Evolutionary conservation across 2,329 filamentous ascomycete species (phyloP).

Genomic region (Aspergillus flavus): DNA sequence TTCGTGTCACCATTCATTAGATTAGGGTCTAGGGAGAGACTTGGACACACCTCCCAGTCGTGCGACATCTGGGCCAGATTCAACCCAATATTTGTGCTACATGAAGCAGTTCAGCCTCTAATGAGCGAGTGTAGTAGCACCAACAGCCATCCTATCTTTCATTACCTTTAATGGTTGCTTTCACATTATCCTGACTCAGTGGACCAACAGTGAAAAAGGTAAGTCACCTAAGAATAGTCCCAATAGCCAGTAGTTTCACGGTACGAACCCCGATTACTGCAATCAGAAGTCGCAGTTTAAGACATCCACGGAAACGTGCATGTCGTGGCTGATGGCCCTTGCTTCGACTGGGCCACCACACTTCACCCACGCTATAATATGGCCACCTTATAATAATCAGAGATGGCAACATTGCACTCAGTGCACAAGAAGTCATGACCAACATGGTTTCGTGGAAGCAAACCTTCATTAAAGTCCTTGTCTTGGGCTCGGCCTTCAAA

Average conservation of each 20-base stretch:
- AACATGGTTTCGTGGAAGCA: neutral
- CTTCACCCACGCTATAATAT: too few species aligned
- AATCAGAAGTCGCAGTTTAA: neutral
- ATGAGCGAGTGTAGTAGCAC: neutral
- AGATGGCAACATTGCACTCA: neutral
- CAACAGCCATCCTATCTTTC: neutral
- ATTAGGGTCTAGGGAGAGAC: neutral
- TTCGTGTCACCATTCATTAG: neutral
- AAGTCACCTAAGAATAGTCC: neutral
- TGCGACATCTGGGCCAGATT: neutral
- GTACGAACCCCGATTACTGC: neutral
- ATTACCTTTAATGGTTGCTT: neutral
- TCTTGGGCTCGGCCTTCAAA: neutral
- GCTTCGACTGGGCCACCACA: too few species aligned
- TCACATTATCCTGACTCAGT: neutral
- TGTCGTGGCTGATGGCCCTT: neutral
- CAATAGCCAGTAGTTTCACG: neutral
- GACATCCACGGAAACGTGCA: neutral
- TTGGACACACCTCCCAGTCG: neutral
- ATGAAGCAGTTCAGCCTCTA: neutral
- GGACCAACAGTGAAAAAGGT: neutral
- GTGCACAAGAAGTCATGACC: neutral
- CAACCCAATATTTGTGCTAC: neutral
- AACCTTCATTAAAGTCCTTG: neutral
- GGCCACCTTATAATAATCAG: neutral